Percentiles rank a stretch among this genome's conserved stretches.
Evolutionary conservation across 1,139 yeast genomes (phyloP).

Genomic region (Geotrichum europaeum): DNA sequence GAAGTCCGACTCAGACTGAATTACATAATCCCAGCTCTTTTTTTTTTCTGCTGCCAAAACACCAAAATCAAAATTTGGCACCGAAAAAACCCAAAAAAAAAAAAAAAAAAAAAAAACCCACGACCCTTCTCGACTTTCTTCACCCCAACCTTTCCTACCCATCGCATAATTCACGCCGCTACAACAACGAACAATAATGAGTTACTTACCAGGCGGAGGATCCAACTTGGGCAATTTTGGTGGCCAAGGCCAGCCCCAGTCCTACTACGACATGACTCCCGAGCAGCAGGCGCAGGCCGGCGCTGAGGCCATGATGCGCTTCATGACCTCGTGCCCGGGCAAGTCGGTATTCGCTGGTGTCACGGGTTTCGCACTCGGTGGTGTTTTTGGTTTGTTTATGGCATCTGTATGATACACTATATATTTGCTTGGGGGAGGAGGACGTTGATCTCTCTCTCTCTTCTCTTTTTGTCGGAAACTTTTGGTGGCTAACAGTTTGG

Average conservation of each 20-base stretch:
- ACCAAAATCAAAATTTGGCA: not conserved
- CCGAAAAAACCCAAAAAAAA: not conserved
- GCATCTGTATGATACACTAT: conserved; percentile 54
- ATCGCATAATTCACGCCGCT: not conserved
- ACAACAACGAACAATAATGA: conserved; percentile 9
- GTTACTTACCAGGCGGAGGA: conserved; percentile 18
- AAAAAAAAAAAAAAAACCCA: not conserved
- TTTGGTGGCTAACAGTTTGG: not conserved
- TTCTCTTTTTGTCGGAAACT: not conserved
- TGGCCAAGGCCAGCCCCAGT: conserved; percentile 24
- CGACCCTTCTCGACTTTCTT: not conserved
- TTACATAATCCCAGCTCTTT: not conserved
- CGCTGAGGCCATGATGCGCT: conserved; percentile 73
- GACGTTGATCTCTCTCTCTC: not conserved
- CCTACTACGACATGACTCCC: conserved; percentile 67
- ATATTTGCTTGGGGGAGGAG: not conserved
- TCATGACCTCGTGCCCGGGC: conserved; percentile 94
- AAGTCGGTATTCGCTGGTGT: conserved; percentile 89
- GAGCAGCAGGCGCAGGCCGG: conserved; percentile 93
- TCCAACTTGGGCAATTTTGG: conserved; percentile 11
- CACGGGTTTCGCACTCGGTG: conserved; percentile 92
- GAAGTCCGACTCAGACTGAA: not conserved
- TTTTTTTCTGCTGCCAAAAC: not conserved
- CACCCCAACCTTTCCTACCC: not conserved
- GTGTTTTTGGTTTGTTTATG: conserved; percentile 94